Evolutionary conservation across 2,329 filamentous ascomycete genomes (phyloP), one percentile per base, ranked within the genome.

Genomic region (Mycocentrospora acerina): DNA sequence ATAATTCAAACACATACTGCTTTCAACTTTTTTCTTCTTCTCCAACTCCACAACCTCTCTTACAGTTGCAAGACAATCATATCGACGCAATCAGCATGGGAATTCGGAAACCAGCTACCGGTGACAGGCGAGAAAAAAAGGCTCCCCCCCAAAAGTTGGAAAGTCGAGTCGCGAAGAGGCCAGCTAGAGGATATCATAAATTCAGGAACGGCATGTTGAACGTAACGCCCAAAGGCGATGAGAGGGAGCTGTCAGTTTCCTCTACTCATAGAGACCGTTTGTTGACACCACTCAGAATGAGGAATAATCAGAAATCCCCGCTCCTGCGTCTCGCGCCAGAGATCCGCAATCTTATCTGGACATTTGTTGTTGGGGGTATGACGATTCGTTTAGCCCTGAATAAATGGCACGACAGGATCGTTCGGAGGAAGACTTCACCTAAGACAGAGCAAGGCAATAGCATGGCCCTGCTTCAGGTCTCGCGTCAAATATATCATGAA

Each of bases 141-240:
- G 10, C 24, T 11, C 5, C 11, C 5, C 5, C 12, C 7, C 17
- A 24, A 3, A 18, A 29, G 19, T 40, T 12, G 10, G 28, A 22
- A 4, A 15, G 39, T 15, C 35, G 36, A 13, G 32, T 44, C 8
- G 24, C 31, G 22, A 53, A 53, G 37, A 41, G 48, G 6, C 45
- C 45, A 16, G 26, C 29, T 3, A 48, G 50, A 7, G 47, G 48
- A 18, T 53, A 40, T 16, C 48, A 46, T 31, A 54, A 31, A 10
- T 54, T 48, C 34, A 32, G 31, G 26, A 53, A 46, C 18, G 46
- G 43, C 6, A 12, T 46, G 16, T 38, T 53, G 4, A 51, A 55
- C 9, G 44, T 48, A 4, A 37, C 34, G 2, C 52, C 42, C 3
- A 53, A 48, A 25, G 49, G 42, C 9, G 25, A 10, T 6, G 48